Evolutionary conservation across 1,139 yeast species (phyloP), one percentile per base, ranked within the genome.

Genomic region (Scheffersomyces titani): DNA sequence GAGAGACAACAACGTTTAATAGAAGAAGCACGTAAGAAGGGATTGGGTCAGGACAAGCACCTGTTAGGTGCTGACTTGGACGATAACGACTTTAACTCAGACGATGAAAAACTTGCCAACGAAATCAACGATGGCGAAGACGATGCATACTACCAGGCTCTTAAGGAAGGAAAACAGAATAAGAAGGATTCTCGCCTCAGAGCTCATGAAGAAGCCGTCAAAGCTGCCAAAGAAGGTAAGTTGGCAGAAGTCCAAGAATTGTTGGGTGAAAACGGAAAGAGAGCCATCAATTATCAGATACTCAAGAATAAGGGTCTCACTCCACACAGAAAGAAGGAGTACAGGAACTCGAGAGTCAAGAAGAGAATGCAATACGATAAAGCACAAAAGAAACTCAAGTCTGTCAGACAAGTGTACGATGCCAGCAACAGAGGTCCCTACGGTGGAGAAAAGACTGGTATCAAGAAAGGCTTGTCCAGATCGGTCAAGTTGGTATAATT

Each of bases 351-450:
- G 49, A 89, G 99, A 77, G 98, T 94, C 70, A 94, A 94, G 82
- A 94, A 94, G 96, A 89, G 98, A 83, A 90, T 88, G 87, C 92
- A 92, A 86, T 94, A 90, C 78, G 98, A 92, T 62, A 84, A 85
- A 71, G 99, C 99, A 48, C 88, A 92, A 79, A 93, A 92, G 92
- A 92, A 92, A 73, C 88, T 96, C 72, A 88, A 88, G 70, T 89
- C 97, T 59, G 89, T 91, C 61, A 88, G 97, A 74, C 92, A 91
- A 59, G 98, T 92, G 30, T 92, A 89, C 80, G 84, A 88, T 66
- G 87, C 85, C 51, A 67, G 65, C 50, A 90, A 87, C 65, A 81
- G 84, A 60, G 92, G 97, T 55, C 88, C 97, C 3, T 94, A 96
- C 74, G 89, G 84, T 63, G 99, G 99, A 75, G 99, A 94, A 74